phyloP scores from a whole-genome alignment of 2,329 filamentous ascomycete species.

The Biscogniauxia mediterranea region DNA sequence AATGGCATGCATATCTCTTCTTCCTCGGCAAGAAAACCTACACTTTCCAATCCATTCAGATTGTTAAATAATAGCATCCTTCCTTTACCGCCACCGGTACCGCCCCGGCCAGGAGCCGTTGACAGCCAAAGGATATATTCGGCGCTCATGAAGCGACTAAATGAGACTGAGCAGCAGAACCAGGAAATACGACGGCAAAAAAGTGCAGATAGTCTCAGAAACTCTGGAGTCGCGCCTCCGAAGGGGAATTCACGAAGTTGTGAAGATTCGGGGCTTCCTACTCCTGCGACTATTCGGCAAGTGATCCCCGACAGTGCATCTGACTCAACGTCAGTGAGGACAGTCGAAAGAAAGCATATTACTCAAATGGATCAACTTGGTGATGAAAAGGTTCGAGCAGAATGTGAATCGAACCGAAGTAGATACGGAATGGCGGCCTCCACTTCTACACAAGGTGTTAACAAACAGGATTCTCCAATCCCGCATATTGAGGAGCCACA shows the following conservation, averaged over 20 bases:
- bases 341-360: conserved; percentile 2
- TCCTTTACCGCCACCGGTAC: conserved; percentile 12
- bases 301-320: conserved; percentile 23
- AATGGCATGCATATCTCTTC: conserved; percentile 45
- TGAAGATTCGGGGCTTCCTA: conserved; percentile 3
- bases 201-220: conserved; percentile 17
- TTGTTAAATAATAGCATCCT: conserved; percentile 12
- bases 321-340: conserved; percentile 14
- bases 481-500: conserved; percentile 16
- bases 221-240: conserved; percentile 16
- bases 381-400: not conserved
- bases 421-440: not conserved
- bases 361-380: not conserved
- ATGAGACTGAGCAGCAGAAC: conserved; percentile 37
- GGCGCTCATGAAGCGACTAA: conserved; percentile 58
- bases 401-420: not conserved
- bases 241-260: conserved; percentile 20
- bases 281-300: conserved; percentile 25
- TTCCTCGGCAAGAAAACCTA: conserved; percentile 32
- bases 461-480: not conserved
- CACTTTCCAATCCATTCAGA: conserved; percentile 25
- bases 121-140: conserved; percentile 62
- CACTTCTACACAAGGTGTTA: not conserved
- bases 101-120: conserved; percentile 34
- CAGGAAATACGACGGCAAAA: conserved; percentile 21